Percentiles rank a stretch among this genome's conserved stretches.
phyloP scores from a whole-genome alignment of 352 stramenopile species.

The Globisporangium spiculum region DNA sequence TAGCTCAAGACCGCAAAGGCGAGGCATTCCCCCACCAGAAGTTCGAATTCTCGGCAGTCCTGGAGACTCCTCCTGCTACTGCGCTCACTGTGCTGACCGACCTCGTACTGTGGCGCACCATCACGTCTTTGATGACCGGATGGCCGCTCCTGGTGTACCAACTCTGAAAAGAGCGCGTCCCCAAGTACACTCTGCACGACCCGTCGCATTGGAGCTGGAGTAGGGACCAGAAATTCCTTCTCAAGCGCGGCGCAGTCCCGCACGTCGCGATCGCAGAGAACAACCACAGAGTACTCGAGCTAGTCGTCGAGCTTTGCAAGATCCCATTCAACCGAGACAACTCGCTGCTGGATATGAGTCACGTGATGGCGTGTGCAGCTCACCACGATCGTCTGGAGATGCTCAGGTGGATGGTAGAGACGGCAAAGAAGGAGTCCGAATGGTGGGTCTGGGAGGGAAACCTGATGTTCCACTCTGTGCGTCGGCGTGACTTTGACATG shows the following conservation, averaged over 20 bases:
- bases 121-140: not conserved
- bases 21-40: too few relatives aligned
- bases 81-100: constrained; percentile 5
- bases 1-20: too few relatives aligned
- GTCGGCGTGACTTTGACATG: not conserved
- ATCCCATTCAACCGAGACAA: not conserved
- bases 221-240: not conserved
- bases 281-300: constrained; percentile 1
- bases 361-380: not conserved
- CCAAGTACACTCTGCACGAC: not conserved
- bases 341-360: not conserved
- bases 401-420: not conserved
- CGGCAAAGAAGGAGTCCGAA: not conserved
- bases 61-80: too few relatives aligned
- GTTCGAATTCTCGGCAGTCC: too few relatives aligned
- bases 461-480: not conserved
- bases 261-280: constrained; percentile 2
- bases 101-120: not conserved
- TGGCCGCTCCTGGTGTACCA: constrained; percentile 4
- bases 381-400: not conserved
- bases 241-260: not conserved
- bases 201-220: not conserved
- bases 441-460: not conserved
- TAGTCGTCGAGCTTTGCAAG: not conserved
- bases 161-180: not conserved